Percentiles rank a stretch among this genome's conserved stretches.
These are phyloP conservation scores for Xylaria sp. DNA, from an alignment of 2,329 filamentous ascomycete species.

Conservation along the genomic window DNA sequence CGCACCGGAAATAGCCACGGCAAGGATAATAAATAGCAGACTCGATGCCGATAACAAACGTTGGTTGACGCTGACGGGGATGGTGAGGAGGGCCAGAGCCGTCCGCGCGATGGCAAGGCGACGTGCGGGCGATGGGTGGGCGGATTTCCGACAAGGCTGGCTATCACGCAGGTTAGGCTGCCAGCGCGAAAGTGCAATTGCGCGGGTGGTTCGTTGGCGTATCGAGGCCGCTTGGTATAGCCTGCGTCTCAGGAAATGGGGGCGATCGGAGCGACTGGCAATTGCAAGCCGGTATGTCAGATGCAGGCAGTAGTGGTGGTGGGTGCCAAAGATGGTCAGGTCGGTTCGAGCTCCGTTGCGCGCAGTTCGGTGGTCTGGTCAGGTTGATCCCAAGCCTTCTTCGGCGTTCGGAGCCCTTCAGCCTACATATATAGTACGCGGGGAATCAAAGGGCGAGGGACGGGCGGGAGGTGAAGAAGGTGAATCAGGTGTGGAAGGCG, in stretches of 20 bases:
- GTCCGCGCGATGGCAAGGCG: constrained; percentile 26
- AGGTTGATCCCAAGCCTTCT: constrained; percentile 43
- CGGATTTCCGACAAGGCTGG: constrained; percentile 41
- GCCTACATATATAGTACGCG: constrained; percentile 44
- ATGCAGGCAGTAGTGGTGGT: constrained; percentile 12
- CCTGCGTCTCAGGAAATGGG: constrained; percentile 11
- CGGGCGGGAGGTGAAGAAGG: constrained; percentile 43
- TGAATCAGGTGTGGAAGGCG: constrained; percentile 45
- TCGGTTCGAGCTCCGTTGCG: constrained; percentile 33
- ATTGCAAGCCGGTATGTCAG: constrained; percentile 31
- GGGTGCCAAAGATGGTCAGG: constrained; percentile 12
- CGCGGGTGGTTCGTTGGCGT: constrained; percentile 18
- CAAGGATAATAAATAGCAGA: not conserved
- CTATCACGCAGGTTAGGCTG: constrained; percentile 40
- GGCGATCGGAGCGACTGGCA: constrained; percentile 19
- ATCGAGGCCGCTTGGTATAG: constrained; percentile 33
- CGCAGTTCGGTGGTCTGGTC: constrained; percentile 43
- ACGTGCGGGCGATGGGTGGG: constrained; percentile 35
- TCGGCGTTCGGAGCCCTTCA: constrained; percentile 42
- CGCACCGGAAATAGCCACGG: not conserved
- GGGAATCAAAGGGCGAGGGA: constrained; percentile 38
- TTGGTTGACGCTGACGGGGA: not conserved
- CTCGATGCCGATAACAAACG: constrained; percentile 8
- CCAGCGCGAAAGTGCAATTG: constrained; percentile 35
- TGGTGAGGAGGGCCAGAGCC: constrained; percentile 7